phyloP scores from a whole-genome alignment of 805 yeast species.

The Spathaspora sp. region DNA sequence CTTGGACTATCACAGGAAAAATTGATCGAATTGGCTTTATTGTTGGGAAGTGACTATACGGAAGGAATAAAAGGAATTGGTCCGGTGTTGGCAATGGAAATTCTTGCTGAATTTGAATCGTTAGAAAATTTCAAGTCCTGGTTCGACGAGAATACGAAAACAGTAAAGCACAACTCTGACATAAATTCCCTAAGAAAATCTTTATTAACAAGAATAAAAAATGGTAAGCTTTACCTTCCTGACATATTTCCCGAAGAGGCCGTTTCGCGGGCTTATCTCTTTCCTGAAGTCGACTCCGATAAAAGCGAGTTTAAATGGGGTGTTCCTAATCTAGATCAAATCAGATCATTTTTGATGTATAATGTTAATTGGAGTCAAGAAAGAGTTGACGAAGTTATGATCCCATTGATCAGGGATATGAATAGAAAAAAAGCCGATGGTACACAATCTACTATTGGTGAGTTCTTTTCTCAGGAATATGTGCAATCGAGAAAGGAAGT shows the following conservation, averaged over 20 bases:
- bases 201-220: conserved; percentile 52
- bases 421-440: conserved; percentile 57
- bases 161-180: conserved; percentile 17
- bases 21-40: conserved; percentile 75
- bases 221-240: conserved; percentile 52
- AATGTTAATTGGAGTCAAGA: conserved; percentile 79
- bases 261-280: conserved; percentile 68
- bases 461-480: conserved; percentile 63
- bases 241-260: conserved; percentile 65
- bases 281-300: conserved; percentile 85
- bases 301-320: conserved; percentile 86
- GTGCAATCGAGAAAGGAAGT: conserved; percentile 44
- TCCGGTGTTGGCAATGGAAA: conserved; percentile 88
- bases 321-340: conserved; percentile 73
- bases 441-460: conserved; percentile 57
- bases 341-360: conserved; percentile 64
- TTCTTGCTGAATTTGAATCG: conserved; percentile 75
- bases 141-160: conserved; percentile 54
- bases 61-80: conserved; percentile 92
- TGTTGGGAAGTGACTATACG: conserved; percentile 94
- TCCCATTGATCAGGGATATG: conserved; percentile 81
- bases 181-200: conserved; percentile 52
- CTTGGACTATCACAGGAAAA: conserved; percentile 62
- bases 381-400: conserved; percentile 73
- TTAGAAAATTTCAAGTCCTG: conserved; percentile 41